These are phyloP conservation scores for Crithidia mellificae DNA, from an alignment of 208 protist species.

Conservation along the genomic window DNA sequence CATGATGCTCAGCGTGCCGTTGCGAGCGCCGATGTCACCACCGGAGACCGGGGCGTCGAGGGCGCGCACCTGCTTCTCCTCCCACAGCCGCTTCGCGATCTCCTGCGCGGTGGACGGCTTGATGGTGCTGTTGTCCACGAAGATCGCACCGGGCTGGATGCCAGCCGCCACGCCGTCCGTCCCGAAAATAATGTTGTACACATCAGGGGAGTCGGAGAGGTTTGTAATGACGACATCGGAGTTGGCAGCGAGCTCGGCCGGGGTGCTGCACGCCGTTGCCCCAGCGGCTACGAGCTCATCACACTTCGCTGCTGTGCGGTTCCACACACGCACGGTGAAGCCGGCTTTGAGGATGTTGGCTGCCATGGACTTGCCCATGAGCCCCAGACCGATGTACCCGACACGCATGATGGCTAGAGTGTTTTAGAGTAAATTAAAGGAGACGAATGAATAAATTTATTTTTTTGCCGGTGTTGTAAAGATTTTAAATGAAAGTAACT, in stretches of 20 bases:
- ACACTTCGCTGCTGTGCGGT: constrained; percentile 84
- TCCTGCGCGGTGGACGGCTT: constrained; percentile 90
- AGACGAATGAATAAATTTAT: too few species aligned
- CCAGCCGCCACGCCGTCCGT: constrained; percentile 75
- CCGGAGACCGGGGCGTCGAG: constrained; percentile 96
- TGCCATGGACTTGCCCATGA: constrained; percentile 94
- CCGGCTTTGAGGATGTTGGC: constrained; percentile 89
- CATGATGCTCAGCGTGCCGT: constrained; percentile 95
- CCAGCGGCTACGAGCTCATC: constrained; percentile 77
- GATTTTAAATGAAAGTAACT: too few species aligned
- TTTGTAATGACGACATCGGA: constrained; percentile 94
- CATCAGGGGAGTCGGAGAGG: constrained; percentile 91
- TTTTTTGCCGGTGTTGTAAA: too few species aligned
- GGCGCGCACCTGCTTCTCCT: constrained; percentile 67
- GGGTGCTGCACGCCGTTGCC: constrained; percentile 61
- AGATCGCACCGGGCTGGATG: constrained; percentile 68
- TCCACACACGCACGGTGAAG: constrained; percentile 85
- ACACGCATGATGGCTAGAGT: constrained; percentile 46
- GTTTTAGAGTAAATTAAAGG: too few species aligned
- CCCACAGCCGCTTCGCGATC: constrained; percentile 80
- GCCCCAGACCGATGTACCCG: constrained; percentile 93
- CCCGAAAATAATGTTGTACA: constrained; percentile 86
- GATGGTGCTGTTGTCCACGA: constrained; percentile 96
- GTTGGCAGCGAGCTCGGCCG: constrained; percentile 76
- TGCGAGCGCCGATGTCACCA: constrained; percentile 92